These are phyloP conservation scores for Pythium scleroteichum DNA, from an alignment of 352 stramenopile species.

Conservation along the genomic window DNA sequence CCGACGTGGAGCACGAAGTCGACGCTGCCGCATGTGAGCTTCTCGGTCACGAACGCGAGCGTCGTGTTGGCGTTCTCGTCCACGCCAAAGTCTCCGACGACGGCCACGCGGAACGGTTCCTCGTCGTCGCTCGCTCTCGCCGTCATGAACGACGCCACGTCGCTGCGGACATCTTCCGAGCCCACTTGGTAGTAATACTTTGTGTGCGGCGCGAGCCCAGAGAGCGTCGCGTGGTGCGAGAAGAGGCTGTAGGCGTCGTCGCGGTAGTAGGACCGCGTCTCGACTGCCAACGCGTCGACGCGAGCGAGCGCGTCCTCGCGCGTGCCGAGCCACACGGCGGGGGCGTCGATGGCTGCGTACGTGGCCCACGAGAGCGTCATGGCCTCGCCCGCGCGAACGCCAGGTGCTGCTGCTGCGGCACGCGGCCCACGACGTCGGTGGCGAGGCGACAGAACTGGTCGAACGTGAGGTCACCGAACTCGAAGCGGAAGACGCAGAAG, in stretches of 20 bases:
- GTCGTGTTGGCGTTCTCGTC: conserved; percentile 21
- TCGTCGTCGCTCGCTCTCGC: conserved; percentile 16
- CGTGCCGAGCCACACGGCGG: conserved; percentile 25
- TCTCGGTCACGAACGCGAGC: conserved; percentile 25
- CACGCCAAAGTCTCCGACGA: conserved; percentile 32
- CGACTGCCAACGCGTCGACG: conserved; percentile 1
- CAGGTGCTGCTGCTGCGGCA: conserved; percentile 37
- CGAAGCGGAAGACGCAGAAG: conserved; percentile 29
- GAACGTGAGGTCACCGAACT: conserved; percentile 27
- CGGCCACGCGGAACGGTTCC: conserved; percentile 14
- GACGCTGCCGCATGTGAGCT: conserved; percentile 19
- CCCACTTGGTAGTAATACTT: conserved; percentile 37
- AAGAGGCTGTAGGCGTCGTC: conserved; percentile 24
- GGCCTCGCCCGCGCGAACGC: conserved; percentile 29
- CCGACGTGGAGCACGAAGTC: conserved; percentile 42
- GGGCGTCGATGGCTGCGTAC: conserved; percentile 16
- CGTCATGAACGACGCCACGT: conserved; percentile 23
- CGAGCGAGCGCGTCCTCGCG: conserved; percentile 5
- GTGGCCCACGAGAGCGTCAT: conserved; percentile 40
- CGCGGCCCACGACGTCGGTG: conserved; percentile 4
- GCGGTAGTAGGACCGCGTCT: conserved; percentile 26
- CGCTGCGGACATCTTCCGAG: conserved; percentile 9
- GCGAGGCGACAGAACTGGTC: conserved; percentile 27
- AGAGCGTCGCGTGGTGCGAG: conserved; percentile 30
- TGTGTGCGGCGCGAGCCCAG: conserved; percentile 22